A percentile compares a stretch with the other conserved stretches of the same genome.
Evolutionary conservation across 306 rosid species (phyloP).

Genomic region (Cicer judaicum): DNA sequence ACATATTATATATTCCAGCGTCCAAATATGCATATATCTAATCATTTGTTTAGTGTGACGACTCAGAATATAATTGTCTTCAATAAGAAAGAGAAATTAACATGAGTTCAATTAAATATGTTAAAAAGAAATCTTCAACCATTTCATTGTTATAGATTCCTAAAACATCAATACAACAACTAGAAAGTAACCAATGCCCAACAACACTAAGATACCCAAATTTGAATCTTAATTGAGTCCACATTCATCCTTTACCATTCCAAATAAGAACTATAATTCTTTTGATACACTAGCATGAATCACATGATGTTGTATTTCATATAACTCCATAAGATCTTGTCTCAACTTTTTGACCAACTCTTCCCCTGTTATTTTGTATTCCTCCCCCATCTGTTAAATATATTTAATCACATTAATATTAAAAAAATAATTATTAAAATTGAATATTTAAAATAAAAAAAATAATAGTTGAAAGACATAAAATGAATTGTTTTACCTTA

Average conservation of each 20-base stretch:
- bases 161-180: background rate
- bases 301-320: background rate
- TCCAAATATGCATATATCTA: too few species aligned
- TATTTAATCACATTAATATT: background rate
- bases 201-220: background rate
- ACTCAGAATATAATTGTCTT: too few species aligned
- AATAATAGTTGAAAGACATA: background rate
- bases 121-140: background rate
- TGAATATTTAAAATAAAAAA: background rate
- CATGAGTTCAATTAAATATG: too few species aligned
- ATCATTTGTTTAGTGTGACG: too few species aligned
- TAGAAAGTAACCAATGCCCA: background rate
- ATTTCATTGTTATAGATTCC: background rate
- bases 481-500: background rate
- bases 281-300: conserved; percentile 38
- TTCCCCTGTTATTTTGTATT: conserved; percentile 25
- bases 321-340: background rate
- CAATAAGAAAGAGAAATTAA: too few species aligned
- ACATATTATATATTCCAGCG: too few species aligned
- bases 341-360: conserved; percentile 35
- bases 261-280: background rate
- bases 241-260: background rate
- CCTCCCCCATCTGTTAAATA: conserved; percentile 32
- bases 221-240: background rate
- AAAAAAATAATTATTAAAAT: background rate